Conservation (phyloP, 2,329 filamentous ascomycete genomes). For the Pyrenophora teres region DNA sequence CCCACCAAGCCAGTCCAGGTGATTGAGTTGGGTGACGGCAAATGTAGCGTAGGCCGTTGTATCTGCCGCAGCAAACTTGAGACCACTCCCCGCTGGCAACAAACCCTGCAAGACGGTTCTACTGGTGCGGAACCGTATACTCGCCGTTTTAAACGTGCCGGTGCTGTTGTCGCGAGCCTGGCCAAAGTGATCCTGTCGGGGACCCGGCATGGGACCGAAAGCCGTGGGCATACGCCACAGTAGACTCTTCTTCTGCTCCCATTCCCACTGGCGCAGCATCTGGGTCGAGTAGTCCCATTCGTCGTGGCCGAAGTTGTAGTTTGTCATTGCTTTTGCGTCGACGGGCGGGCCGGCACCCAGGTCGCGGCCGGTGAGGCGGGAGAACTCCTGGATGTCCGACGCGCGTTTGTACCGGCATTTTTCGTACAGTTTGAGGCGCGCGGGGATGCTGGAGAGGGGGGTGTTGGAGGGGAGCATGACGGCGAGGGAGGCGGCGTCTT, state of each 20-base stretch:
- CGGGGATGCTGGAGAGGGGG: conserved; percentile 53
- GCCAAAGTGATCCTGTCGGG: conserved; percentile 41
- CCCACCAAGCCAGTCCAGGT: conserved; percentile 66
- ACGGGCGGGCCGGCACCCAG: conserved; percentile 42
- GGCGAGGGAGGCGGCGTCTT: conserved; percentile 66
- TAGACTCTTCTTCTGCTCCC: conserved; percentile 48
- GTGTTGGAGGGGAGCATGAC: conserved; percentile 60
- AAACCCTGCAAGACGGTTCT: conserved; percentile 50
- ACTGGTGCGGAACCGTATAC: conserved; percentile 50
- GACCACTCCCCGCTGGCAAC: conserved; percentile 41
- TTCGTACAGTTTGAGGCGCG: conserved; percentile 64
- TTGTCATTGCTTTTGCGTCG: conserved; percentile 48
- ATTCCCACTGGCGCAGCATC: conserved; percentile 56
- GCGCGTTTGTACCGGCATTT: conserved; percentile 63
- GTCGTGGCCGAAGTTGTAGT: conserved; percentile 63
- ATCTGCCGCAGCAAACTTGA: conserved; percentile 45
- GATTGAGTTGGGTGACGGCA: conserved; percentile 46
- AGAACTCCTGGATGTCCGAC: conserved; percentile 62
- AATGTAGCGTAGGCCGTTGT: conserved; percentile 49
- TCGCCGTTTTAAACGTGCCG: conserved; percentile 46
- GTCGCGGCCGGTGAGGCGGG: conserved; percentile 59
- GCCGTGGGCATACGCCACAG: conserved; percentile 52
- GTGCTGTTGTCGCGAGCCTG: conserved; percentile 24
- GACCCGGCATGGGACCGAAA: conserved; percentile 50
- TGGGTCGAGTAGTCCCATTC: conserved; percentile 61